Evolutionary conservation across 768 basidiomycete genomes (phyloP).

Genomic region (Pleurotus djamor): DNA sequence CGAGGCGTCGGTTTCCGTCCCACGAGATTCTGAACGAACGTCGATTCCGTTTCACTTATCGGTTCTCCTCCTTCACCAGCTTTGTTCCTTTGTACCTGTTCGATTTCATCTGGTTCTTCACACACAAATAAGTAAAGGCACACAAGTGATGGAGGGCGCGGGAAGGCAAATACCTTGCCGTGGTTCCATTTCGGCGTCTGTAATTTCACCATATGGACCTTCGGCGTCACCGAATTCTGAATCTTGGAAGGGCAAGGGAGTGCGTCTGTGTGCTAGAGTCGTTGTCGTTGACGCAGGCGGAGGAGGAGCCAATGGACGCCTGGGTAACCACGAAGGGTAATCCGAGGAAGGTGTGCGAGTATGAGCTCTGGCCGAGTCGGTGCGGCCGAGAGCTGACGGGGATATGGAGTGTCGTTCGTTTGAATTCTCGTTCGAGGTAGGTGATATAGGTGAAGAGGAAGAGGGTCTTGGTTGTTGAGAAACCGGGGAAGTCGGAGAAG

Average conservation of each 20-base stretch:
- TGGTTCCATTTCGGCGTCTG: slow-evolving; percentile 3
- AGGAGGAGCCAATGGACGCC: slow-evolving; percentile 71
- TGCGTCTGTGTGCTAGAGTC: neutral
- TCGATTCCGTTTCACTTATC: slow-evolving; percentile 32
- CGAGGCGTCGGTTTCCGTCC: slow-evolving; percentile 82
- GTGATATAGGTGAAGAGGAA: neutral
- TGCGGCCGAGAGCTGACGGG: neutral
- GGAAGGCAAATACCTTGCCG: neutral
- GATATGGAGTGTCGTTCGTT: neutral
- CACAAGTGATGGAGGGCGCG: neutral
- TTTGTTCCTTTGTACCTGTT: neutral
- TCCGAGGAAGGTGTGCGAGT: slow-evolving; percentile 34
- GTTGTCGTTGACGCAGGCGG: slow-evolving; percentile 30
- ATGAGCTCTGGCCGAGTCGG: neutral
- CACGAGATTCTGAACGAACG: slow-evolving; percentile 36
- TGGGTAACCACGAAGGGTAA: slow-evolving; percentile 86
- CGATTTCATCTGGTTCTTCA: slow-evolving; percentile 1
- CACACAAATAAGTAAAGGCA: neutral
- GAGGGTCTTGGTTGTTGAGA: slow-evolving; percentile 1
- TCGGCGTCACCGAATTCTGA: neutral
- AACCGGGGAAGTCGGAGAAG: neutral
- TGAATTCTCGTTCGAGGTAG: neutral
- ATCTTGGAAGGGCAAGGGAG: slow-evolving; percentile 3
- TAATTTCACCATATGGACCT: neutral
- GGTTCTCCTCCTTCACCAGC: slow-evolving; percentile 56